Conservation (phyloP, 2,329 filamentous ascomycete genomes). For the Pseudocercospora vitis region DNA sequence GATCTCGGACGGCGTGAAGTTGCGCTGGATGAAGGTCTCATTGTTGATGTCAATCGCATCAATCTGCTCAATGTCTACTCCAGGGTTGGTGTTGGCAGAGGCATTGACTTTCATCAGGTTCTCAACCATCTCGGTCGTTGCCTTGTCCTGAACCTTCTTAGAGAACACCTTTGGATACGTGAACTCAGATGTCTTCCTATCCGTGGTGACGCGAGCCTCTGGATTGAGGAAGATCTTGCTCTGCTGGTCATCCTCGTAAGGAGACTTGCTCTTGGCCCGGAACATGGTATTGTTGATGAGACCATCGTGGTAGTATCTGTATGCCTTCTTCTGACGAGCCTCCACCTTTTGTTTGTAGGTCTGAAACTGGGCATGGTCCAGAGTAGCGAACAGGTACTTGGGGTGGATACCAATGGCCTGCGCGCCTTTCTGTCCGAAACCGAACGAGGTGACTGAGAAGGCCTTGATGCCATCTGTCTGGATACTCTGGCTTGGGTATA, state of each 20-base stretch:
- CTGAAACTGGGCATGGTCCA: constrained; percentile 80
- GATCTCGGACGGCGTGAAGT: constrained; percentile 84
- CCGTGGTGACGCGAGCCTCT: constrained; percentile 75
- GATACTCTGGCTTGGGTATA: constrained; percentile 91
- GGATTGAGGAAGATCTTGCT: constrained; percentile 90
- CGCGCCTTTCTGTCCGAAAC: constrained; percentile 98
- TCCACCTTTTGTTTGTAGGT: constrained; percentile 86
- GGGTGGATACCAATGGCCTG: constrained; percentile 97
- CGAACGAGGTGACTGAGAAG: constrained; percentile 97
- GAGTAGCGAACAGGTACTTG: constrained; percentile 91
- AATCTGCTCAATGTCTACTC: constrained; percentile 91
- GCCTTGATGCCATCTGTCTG: constrained; percentile 98
- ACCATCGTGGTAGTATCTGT: constrained; percentile 97
- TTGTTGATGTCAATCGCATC: constrained; percentile 87
- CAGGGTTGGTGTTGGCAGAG: constrained; percentile 68
- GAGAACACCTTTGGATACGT: constrained; percentile 70
- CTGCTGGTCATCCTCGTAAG: constrained; percentile 86
- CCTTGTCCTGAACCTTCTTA: constrained; percentile 62
- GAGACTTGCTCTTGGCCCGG: constrained; percentile 87
- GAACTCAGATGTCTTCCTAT: constrained; percentile 83
- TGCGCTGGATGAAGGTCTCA: constrained; percentile 88
- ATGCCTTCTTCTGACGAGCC: constrained; percentile 95
- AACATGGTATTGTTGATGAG: constrained; percentile 98
- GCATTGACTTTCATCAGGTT: constrained; percentile 66
- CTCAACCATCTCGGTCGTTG: constrained; percentile 73